Percentiles rank a stretch among this genome's conserved stretches.
phyloP scores from a whole-genome alignment of 257 asterid species.

The Sherardia arvensis region DNA sequence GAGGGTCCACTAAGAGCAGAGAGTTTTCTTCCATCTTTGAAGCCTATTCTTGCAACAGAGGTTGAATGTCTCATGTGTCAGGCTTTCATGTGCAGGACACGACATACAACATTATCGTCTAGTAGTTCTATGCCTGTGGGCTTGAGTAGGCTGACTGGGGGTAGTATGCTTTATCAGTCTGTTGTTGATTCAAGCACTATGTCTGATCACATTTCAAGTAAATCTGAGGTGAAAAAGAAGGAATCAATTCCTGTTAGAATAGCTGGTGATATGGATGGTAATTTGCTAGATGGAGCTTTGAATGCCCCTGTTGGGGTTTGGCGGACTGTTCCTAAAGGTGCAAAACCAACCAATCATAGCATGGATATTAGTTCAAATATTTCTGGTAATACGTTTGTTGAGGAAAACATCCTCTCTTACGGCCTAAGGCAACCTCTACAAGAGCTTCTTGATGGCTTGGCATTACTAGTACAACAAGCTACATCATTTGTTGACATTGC shows the following conservation, averaged over 20 bases:
- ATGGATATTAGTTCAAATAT: constrained; percentile 61
- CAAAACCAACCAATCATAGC: constrained; percentile 47
- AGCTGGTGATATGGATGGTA: constrained; percentile 93
- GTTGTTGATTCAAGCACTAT: constrained; percentile 57
- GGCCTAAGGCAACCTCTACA: constrained; percentile 92
- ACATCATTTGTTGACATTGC: constrained; percentile 95
- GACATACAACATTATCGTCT: constrained; percentile 64
- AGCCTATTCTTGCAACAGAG: constrained; percentile 76
- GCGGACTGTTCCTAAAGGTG: constrained; percentile 80
- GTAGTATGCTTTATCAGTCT: constrained; percentile 38
- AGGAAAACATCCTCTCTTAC: constrained; percentile 85
- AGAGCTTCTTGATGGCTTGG: constrained; percentile 94
- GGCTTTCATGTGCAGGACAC: constrained; percentile 86
- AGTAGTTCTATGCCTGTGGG: constrained; percentile 38
- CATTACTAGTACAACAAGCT: constrained; percentile 95
- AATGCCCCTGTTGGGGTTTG: constrained; percentile 96
- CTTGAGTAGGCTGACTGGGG: constrained; percentile 52
- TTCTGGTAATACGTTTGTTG: constrained; percentile 71
- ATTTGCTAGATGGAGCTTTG: constrained; percentile 63
- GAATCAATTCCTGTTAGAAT: constrained; percentile 75
- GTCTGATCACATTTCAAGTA: constrained; percentile 48
- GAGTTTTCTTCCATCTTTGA: constrained; percentile 45
- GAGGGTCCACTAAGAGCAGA: constrained; percentile 46
- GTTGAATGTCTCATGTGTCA: constrained; percentile 83
- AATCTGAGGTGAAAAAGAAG: constrained; percentile 73